phyloP scores from a whole-genome alignment of 169 alveolate species.

The Cryptosporidium meleagridis region DNA sequence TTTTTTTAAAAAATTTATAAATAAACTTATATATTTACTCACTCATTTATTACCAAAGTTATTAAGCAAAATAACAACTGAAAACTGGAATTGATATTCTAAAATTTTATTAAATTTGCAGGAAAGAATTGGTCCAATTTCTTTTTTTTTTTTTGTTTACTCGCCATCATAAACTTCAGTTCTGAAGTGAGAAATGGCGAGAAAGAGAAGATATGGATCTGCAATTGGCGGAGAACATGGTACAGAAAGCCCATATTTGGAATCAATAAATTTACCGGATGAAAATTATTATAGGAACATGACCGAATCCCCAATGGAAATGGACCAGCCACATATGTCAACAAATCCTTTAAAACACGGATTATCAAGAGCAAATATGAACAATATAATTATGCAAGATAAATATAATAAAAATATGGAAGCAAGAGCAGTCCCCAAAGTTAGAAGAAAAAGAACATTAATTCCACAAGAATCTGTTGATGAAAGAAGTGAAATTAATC shows the following conservation, averaged over 20 bases:
- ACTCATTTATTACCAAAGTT: not conserved
- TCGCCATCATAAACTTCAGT: not conserved
- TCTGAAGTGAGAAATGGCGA: conserved; percentile 31
- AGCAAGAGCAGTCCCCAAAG: conserved; percentile 8
- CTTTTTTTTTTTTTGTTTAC: not conserved
- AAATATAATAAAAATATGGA: conserved; percentile 7
- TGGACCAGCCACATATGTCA: conserved; percentile 59
- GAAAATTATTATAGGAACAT: conserved; percentile 68
- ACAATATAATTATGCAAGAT: conserved; percentile 35
- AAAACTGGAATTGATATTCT: not conserved
- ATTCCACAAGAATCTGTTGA: conserved; percentile 1
- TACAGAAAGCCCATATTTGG: conserved; percentile 34
- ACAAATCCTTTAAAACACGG: conserved; percentile 65
- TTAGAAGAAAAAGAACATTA: conserved; percentile 27
- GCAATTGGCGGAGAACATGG: not conserved
- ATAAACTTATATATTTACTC: too few species aligned
- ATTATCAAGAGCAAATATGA: conserved; percentile 12
- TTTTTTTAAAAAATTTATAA: too few species aligned
- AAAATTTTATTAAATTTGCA: not conserved
- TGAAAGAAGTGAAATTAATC: not conserved
- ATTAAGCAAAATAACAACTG: too few species aligned
- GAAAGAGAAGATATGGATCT: conserved; percentile 67
- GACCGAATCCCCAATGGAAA: conserved; percentile 60
- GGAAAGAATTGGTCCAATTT: not conserved
- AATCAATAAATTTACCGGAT: conserved; percentile 50